Base-by-base conservation (phyloP, 1,284 basidiomycete species). In the Exobasidium cylindrosporum region DNA sequence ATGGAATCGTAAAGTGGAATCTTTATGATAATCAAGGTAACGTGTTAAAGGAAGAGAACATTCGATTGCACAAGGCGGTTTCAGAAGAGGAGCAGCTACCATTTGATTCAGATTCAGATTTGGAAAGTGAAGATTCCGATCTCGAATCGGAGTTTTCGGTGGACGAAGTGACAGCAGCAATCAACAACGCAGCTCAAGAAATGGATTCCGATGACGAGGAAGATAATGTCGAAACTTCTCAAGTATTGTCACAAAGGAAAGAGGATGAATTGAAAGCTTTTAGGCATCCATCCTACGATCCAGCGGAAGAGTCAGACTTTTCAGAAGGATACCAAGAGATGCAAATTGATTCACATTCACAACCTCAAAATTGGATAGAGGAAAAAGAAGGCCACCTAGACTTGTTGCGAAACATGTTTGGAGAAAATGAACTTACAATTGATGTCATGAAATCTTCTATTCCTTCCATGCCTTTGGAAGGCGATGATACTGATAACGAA, bases 371-470 rank as follows among this genome's bases (percentile, higher is more conserved):
- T 10, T 23, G 11, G n/a, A 40, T 17, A 26, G 52, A 60, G 10
- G 49, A 54, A 28, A 60, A 31, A 50, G 40, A 6, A 6, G 21
- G 54, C 26, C 28, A 54, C 3, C 56, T 74, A 0, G 62, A 61
- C 11, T 21, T 77, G 50, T 44, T 77, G 21, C 60, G 61, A 1
- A 44, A 63, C 43, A 85, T 89, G 35, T 76, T 76, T 53, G 82
- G 84, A 3, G 53, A 44, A 1, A 26, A 40, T 28, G 26, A 11
- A 14, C 13, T n/a, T 23, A 13, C 24, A 44, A 14, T 26, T 3
- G 31, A 35, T 14, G 14, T 21, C 2, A 23, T 21, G 32, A 14
- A 44, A 35, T 17, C 24, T 55, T n/a, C 56, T 2, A 13, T 53
- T 7, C 4, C 44, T 24, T 2, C 21, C 23, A n/a, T n/a, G n/a